Conservation (phyloP, 495 filamentous ascomycete species). For the Pseudomonodictys pantanalensis region DNA sequence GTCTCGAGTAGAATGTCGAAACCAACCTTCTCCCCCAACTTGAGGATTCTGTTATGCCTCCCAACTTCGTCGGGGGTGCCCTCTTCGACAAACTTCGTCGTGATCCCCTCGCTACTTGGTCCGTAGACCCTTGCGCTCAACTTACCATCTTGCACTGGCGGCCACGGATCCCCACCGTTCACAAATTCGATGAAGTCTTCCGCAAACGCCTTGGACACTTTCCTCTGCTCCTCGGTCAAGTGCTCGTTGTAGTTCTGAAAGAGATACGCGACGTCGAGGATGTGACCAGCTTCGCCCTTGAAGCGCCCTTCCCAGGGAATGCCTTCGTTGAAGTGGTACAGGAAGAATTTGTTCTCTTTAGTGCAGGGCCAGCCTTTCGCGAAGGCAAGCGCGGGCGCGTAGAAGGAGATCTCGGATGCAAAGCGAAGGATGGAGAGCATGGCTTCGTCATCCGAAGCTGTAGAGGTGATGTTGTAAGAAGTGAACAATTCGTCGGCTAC, state of each 20-base stretch:
- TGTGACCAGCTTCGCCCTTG: slow-evolving; percentile 46
- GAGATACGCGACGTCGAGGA: slow-evolving; percentile 48
- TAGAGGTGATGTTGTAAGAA: slow-evolving; percentile 19
- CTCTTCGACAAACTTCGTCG: slow-evolving; percentile 18
- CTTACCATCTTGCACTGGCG: slow-evolving; percentile 12
- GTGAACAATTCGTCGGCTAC: slow-evolving; percentile 7
- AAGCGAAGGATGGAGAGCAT: slow-evolving; percentile 23
- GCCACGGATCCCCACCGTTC: slow-evolving; percentile 26
- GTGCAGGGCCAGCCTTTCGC: slow-evolving; percentile 26
- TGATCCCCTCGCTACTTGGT: slow-evolving; percentile 20
- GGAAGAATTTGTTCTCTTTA: slow-evolving; percentile 36
- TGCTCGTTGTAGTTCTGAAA: slow-evolving; percentile 50
- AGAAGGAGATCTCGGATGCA: slow-evolving; percentile 29
- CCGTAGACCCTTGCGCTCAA: slow-evolving; percentile 27
- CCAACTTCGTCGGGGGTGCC: slow-evolving; percentile 26
- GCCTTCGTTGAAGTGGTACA: slow-evolving; percentile 52
- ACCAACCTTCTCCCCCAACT: slow-evolving; percentile 26
- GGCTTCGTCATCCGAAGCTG: slow-evolving; percentile 21
- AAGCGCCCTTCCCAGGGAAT: slow-evolving; percentile 51
- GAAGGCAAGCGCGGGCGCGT: slow-evolving; percentile 26
- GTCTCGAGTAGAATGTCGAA: slow-evolving; percentile 21
- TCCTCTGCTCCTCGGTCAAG: slow-evolving; percentile 30
- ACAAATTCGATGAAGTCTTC: slow-evolving; percentile 28
- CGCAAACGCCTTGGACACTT: slow-evolving; percentile 19
- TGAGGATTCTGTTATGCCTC: slow-evolving; percentile 10